Base-by-base conservation (phyloP, 2,329 filamentous ascomycete genomes). In the Alternaria incomplexa region DNA sequence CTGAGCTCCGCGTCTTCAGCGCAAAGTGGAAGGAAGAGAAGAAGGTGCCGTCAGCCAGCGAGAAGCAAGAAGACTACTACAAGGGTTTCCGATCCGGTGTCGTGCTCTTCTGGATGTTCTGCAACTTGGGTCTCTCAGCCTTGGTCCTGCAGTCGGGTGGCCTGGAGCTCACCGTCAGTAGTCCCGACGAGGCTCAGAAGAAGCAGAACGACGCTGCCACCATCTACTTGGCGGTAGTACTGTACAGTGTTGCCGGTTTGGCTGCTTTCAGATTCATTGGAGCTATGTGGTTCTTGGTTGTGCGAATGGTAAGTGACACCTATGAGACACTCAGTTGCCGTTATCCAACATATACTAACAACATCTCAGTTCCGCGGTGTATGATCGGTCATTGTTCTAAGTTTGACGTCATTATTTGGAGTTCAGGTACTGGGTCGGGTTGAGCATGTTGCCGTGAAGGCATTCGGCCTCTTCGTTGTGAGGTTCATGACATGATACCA, bases 51-150 rank as follows among this genome's bases (percentile, higher is more conserved):
- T 83, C 83, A n/a, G 81, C 86, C 11, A 77, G 83, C 46, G 94
- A 97, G 77, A 93, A 91, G 76, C 95, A 99, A 80, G 93, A 97
- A 84, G 96, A 99, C 79, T 99, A 98, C 82, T 99, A 99, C 86
- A 93, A 94, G 74, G 96, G 94, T 69, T 97, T 99, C 79, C 89
- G 96, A 66, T 96, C 92, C 20, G 89, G 93, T 26, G 94, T 97
- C 70, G 96, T 99, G 28, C 84, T 98, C 54, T 89, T 91, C 69
- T 99, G 96, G 96, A 97, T 99, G 86, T 93, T 98, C 73, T 93
- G 90, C 76, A 99, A 99, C 81, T 92, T 99, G 79, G 93, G 89
- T 1, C 88, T 99, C 6, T 89, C 89, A 1, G 95, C 95, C 0
- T 86, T 96, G 2, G 95, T 99, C 8, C 84, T 99, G 69, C 94